Percentiles rank a stretch among this genome's conserved stretches.
Evolutionary conservation across 78 protist species (phyloP).

Genomic region (Dictyostelium firmibasis): DNA sequence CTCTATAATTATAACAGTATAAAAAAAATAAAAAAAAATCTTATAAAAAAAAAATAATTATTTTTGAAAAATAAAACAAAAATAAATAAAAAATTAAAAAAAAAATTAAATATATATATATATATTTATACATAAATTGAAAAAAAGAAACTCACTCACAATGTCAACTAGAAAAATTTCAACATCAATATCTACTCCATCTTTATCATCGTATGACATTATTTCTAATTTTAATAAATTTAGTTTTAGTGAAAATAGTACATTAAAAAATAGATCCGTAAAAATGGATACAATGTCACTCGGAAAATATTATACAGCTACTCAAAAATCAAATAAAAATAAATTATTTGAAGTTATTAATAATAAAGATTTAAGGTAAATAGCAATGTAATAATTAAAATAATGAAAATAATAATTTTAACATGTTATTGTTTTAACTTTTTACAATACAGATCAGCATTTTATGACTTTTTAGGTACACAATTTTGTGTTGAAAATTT

Average conservation of each 20-base stretch:
- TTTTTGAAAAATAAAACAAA: neutral
- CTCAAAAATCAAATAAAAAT: conserved; percentile 3
- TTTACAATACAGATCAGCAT: conserved; percentile 23
- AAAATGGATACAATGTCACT: conserved; percentile 11
- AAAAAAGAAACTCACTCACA: neutral
- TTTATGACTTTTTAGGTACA: conserved; percentile 33
- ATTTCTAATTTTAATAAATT: neutral
- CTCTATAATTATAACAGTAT: too few species aligned
- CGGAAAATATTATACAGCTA: neutral
- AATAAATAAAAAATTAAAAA: neutral
- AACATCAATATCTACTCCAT: neutral
- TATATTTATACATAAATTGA: neutral
- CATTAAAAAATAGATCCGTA: conserved; percentile 2
- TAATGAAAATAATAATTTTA: neutral
- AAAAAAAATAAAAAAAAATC: neutral
- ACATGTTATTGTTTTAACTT: too few species aligned
- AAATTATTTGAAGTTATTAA: conserved; percentile 49
- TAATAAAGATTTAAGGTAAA: conserved; percentile 44
- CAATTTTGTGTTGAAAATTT: conserved; percentile 73
- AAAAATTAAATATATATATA: neutral
- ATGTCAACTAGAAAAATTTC: conserved; percentile 7
- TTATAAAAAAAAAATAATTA: neutral
- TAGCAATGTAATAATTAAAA: neutral
- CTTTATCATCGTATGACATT: neutral
- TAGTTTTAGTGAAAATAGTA: neutral